Percentiles rank a stretch among this genome's conserved stretches.
These are phyloP conservation scores for Davidsoniella virescens DNA, from an alignment of 2,329 filamentous ascomycete genomes.

Conservation along the genomic window DNA sequence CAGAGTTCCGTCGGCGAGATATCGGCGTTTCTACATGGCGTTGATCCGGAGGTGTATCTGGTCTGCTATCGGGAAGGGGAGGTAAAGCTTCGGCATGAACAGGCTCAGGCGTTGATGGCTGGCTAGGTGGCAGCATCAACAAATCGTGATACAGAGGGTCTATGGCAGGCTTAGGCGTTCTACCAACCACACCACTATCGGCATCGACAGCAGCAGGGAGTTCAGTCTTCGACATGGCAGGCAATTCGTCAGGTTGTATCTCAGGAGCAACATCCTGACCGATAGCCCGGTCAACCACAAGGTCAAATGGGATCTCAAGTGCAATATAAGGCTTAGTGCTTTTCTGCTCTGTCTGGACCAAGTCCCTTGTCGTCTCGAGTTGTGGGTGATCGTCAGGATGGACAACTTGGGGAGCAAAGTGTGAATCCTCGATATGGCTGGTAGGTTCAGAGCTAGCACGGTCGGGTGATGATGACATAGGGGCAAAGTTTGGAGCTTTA, in stretches of 20 bases:
- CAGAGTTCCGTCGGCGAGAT: constrained; percentile 2
- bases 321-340: background rate
- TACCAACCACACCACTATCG: constrained; percentile 18
- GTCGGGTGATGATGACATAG: background rate
- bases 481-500: background rate
- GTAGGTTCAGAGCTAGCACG: background rate
- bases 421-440: too few species aligned
- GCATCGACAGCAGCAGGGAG: too few species aligned
- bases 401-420: background rate
- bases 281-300: too few species aligned
- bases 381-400: constrained; percentile 21
- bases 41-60: constrained; percentile 28
- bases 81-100: constrained; percentile 27
- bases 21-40: background rate
- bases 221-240: too few species aligned
- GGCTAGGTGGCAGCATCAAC: constrained; percentile 45
- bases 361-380: constrained; percentile 22
- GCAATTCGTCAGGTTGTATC: too few species aligned
- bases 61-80: constrained; percentile 42
- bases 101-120: constrained; percentile 31
- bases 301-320: background rate
- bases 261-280: too few species aligned
- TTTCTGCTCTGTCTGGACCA: background rate
- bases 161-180: constrained; percentile 46
- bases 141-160: constrained; percentile 51